Base-by-base conservation (phyloP, 371 early-diverging fungal species). In the Sanchytrium tribonematis region DNA sequence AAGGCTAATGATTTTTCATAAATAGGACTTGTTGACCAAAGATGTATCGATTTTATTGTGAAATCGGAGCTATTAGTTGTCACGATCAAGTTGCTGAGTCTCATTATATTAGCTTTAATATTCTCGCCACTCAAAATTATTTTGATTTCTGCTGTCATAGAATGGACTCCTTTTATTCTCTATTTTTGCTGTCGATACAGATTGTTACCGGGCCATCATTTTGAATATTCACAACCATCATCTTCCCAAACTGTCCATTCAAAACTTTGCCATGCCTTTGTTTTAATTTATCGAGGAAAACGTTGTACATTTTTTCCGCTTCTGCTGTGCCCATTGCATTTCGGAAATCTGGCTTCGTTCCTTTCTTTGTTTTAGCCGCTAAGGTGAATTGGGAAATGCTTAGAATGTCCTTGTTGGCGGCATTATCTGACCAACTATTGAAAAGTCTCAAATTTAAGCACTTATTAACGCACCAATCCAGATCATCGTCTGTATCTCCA, bases 271-370 rank as follows among this genome's bases (percentile, higher is more conserved):
- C 75, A 73, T 87, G 87, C 1, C 79, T 78, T 48, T 78, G 73
- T n/a, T 83, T 81, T 68, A 93, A 69, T 67, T 83, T 82, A 29
- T 74, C 74, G 66, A 93, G 74, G 71, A 93, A 90, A 29, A 76
- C 73, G 12, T 80, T 75, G 75, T 90, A 93, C 75, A 88, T 80
- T 5, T 77, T 79, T 30, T 79, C 81, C n/a, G 89, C 83, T 1
- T 74, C 69, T 0, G 76, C 80, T 0, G 84, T 77, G 69, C 84
- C 84, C 91, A 90, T 91, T 17, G 90, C 86, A 30, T 77, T 69
- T 72, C 89, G 91, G 71, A 93, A 93, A 75, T 90, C 90, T 2
- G 91, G 93, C 72, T 92, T 92, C 66, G 82, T 83, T 72, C 85
- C 89, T 76, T 90, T 88, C 30, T 77, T 72, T 12, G 84, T 82